These are phyloP conservation scores for Yamadazyma oceani DNA, from an alignment of 1,139 yeast species.

Conservation along the genomic window DNA sequence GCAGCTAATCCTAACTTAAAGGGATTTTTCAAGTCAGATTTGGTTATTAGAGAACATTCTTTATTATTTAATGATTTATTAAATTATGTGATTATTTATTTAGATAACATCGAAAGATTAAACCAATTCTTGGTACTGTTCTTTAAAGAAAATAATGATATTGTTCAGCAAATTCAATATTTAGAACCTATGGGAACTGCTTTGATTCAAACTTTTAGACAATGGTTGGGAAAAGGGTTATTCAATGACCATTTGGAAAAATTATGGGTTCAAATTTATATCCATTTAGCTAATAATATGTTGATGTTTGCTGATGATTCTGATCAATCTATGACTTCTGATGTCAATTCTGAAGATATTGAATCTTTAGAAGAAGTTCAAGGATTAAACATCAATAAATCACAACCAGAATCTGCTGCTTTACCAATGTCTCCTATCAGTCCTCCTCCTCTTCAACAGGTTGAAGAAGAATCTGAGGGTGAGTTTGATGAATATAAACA, in stretches of 20 bases:
- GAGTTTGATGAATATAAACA: conserved; percentile 9
- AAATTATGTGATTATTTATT: conserved; percentile 31
- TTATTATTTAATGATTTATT: conserved; percentile 38
- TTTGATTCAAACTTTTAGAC: conserved; percentile 40
- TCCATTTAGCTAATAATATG: conserved; percentile 40
- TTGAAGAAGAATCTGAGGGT: conserved; percentile 13
- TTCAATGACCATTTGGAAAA: conserved; percentile 36
- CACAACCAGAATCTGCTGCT: conserved; percentile 7
- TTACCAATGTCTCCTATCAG: conserved; percentile 13
- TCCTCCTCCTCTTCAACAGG: conserved; percentile 16
- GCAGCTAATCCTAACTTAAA: conserved; percentile 30
- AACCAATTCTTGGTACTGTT: conserved; percentile 38
- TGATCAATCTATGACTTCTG: conserved; percentile 9
- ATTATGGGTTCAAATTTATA: conserved; percentile 43
- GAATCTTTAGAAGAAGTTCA: conserved; percentile 17
- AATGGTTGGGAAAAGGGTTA: conserved; percentile 33
- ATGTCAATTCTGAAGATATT: conserved; percentile 12
- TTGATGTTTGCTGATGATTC: conserved; percentile 25
- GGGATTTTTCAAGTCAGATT: conserved; percentile 25
- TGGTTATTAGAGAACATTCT: conserved; percentile 31
- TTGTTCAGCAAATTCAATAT: conserved; percentile 30
- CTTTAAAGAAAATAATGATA: conserved; percentile 31
- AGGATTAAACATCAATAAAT: conserved; percentile 18
- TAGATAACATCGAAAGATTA: conserved; percentile 29
- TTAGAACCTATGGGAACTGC: conserved; percentile 47